Evolutionary conservation across 768 basidiomycete species (phyloP).

Genomic region (Naganishia friedmannii): DNA sequence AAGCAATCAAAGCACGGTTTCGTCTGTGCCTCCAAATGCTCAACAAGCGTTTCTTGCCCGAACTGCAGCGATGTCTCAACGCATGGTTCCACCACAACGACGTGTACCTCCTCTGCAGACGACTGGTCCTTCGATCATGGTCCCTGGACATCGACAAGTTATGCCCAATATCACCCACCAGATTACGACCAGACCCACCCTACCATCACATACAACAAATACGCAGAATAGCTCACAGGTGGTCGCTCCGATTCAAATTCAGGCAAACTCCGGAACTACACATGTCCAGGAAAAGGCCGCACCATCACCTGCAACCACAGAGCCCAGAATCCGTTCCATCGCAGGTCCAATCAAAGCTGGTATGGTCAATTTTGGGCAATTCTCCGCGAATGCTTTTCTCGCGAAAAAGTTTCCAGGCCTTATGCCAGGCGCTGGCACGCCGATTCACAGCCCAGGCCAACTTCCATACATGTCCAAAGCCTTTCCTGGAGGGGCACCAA

Average conservation of each 20-base stretch:
- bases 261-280: background rate
- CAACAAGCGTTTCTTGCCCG: background rate
- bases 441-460: slow-evolving; percentile 17
- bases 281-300: background rate
- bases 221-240: background rate
- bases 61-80: background rate
- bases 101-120: background rate
- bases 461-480: slow-evolving; percentile 21
- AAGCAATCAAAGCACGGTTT: background rate
- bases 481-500: background rate
- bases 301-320: background rate
- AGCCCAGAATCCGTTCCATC: slow-evolving; percentile 10
- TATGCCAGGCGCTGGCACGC: slow-evolving; percentile 14
- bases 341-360: slow-evolving; percentile 20
- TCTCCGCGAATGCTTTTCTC: slow-evolving; percentile 15
- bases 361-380: slow-evolving; percentile 15
- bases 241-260: background rate
- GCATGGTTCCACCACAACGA: background rate
- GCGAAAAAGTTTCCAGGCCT: slow-evolving; percentile 17
- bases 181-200: background rate
- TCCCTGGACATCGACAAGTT: background rate
- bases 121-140: background rate
- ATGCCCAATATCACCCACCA: background rate
- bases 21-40: background rate
- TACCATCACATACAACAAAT: background rate